Percentiles rank a stretch among this genome's conserved stretches.
These are phyloP conservation scores for Basipetospora chlamydospora DNA, from an alignment of 2,329 filamentous ascomycete species.

Conservation along the genomic window DNA sequence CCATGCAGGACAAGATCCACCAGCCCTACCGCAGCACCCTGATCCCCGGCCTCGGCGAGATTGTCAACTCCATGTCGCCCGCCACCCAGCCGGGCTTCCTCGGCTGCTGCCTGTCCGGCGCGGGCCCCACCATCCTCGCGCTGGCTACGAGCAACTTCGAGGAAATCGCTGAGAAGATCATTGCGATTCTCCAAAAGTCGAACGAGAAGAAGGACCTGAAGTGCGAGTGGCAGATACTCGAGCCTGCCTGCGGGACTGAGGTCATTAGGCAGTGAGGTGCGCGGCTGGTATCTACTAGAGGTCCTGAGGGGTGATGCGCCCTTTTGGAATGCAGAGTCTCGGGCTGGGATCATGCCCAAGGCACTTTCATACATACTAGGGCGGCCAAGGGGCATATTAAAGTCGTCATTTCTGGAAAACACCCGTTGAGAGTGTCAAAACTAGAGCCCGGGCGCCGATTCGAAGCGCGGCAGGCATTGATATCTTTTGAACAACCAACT, in stretches of 20 bases:
- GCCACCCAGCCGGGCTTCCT: constrained; percentile 74
- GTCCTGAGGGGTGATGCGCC: no score
- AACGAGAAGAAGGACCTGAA: constrained; percentile 47
- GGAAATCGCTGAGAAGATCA: constrained; percentile 66
- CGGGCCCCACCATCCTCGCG: constrained; percentile 87
- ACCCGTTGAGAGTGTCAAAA: no score
- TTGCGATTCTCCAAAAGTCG: constrained; percentile 53
- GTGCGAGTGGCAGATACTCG: constrained; percentile 76
- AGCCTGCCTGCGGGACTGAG: constrained; percentile 63
- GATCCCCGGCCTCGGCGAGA: constrained; percentile 82
- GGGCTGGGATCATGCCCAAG: no score
- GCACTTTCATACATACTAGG: no score
- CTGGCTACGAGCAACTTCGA: constrained; percentile 85
- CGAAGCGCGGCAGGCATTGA: no score
- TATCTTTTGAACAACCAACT: no score
- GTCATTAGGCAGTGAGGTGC: constrained; percentile 25
- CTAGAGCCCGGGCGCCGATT: no score
- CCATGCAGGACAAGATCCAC: constrained; percentile 98
- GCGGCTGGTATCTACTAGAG: no score
- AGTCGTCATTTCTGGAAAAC: no score
- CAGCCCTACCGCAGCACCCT: constrained; percentile 88
- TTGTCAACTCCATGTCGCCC: constrained; percentile 83
- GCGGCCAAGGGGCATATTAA: no score
- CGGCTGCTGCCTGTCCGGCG: constrained; percentile 88
- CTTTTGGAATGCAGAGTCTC: no score